A percentile compares a stretch with the other conserved stretches of the same genome.
Conservation (phyloP, 1,284 basidiomycete genomes). For the Marasmius sp. region DNA sequence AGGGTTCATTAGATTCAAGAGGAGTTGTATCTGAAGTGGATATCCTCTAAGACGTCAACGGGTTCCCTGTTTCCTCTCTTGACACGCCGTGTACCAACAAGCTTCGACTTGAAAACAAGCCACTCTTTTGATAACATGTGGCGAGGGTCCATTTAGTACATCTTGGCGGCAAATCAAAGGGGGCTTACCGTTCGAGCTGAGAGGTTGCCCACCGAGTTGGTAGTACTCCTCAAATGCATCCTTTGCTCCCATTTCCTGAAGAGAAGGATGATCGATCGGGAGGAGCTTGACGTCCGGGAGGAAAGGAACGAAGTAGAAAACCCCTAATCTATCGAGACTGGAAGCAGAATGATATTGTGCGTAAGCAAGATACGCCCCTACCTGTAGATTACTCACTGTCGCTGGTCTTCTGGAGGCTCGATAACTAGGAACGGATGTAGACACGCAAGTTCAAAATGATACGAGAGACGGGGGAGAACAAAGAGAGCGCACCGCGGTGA, state of each 20-base stretch:
- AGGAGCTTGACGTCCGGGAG: constrained; percentile 15
- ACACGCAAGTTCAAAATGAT: not conserved
- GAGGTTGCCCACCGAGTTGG: constrained; percentile 14
- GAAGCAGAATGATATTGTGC: not conserved
- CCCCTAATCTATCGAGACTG: constrained; percentile 15
- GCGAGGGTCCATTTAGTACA: not conserved
- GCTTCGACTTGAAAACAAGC: constrained; percentile 1
- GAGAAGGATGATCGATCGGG: constrained; percentile 12
- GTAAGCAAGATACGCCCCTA: not conserved
- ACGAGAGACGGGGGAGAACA: not conserved
- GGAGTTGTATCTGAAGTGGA: constrained; percentile 12
- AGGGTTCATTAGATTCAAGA: not conserved
- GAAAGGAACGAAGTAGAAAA: constrained; percentile 18
- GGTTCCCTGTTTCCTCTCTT: constrained; percentile 5
- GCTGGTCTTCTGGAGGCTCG: constrained; percentile 17
- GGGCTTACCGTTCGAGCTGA: constrained; percentile 14
- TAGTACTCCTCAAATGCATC: constrained; percentile 18
- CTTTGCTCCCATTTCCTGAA: constrained; percentile 8
- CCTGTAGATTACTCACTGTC: constrained; percentile 11
- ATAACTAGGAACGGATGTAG: constrained; percentile 6
- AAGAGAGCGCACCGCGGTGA: constrained; percentile 15
- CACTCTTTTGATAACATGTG: not conserved
- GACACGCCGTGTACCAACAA: constrained; percentile 1
- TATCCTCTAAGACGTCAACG: constrained; percentile 14
- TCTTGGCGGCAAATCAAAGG: not conserved